phyloP scores from a whole-genome alignment of 768 basidiomycete species.

The Xerocomellus intermedius region DNA sequence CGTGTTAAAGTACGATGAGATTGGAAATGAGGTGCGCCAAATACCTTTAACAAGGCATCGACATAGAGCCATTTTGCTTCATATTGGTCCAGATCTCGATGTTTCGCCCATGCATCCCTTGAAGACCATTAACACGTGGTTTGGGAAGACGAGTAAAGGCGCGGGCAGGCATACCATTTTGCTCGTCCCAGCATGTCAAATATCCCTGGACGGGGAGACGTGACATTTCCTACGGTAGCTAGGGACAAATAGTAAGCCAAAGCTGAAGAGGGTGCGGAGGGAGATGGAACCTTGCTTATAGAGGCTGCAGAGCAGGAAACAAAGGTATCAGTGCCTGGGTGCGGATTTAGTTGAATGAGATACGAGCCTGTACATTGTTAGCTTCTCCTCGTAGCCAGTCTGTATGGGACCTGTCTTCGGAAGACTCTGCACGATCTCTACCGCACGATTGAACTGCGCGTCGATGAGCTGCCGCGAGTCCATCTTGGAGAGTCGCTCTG shows the following conservation, averaged over 20 bases:
- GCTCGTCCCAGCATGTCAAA: slow-evolving; percentile 91
- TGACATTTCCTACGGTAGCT: slow-evolving; percentile 92
- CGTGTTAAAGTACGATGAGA: neutral
- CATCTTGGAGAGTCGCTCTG: slow-evolving; percentile 37
- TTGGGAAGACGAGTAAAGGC: neutral
- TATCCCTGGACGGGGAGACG: slow-evolving; percentile 73
- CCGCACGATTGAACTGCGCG: slow-evolving; percentile 88
- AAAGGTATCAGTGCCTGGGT: slow-evolving; percentile 7
- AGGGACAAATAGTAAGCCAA: slow-evolving; percentile 9
- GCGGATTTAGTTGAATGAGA: neutral
- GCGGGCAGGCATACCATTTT: slow-evolving; percentile 67
- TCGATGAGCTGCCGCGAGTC: slow-evolving; percentile 67
- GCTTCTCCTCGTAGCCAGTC: slow-evolving; percentile 93
- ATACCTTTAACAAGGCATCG: slow-evolving; percentile 79
- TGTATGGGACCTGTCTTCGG: slow-evolving; percentile 95
- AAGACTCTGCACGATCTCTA: slow-evolving; percentile 88
- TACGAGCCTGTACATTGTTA: slow-evolving; percentile 84
- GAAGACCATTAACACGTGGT: slow-evolving; percentile 22
- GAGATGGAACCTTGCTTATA: slow-evolving; percentile 81
- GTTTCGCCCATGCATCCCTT: slow-evolving; percentile 96
- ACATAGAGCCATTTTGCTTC: slow-evolving; percentile 92
- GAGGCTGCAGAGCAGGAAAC: slow-evolving; percentile 48
- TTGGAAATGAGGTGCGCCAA: slow-evolving; percentile 1
- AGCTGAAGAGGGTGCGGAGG: neutral
- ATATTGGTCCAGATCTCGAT: slow-evolving; percentile 71